Evolutionary conservation across 495 filamentous ascomycete species (phyloP).

Genomic region (Penicillium lagena): DNA sequence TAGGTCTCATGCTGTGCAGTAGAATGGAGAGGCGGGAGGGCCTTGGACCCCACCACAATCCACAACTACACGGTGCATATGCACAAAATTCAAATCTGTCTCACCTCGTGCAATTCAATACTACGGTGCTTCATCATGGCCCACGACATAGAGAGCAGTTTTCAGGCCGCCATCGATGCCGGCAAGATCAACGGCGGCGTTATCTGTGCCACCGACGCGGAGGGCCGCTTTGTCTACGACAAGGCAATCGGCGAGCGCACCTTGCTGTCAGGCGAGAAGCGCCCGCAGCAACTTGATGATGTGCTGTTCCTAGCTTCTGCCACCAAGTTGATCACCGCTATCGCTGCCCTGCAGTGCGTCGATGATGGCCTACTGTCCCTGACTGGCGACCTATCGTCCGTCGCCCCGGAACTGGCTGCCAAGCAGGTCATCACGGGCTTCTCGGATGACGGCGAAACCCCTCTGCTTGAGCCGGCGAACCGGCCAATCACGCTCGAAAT

Average conservation of each 20-base stretch:
- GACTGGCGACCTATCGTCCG: conserved; percentile 26
- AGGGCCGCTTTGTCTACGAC: conserved; percentile 21
- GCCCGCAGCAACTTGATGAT: conserved; percentile 24
- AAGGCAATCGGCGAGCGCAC: conserved; percentile 23
- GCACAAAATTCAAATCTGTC: too few relatives aligned
- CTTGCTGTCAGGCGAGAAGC: conserved; percentile 30
- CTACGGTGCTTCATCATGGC: background rate
- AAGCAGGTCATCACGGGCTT: conserved; percentile 35
- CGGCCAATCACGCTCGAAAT: conserved; percentile 34
- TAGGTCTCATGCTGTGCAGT: too few relatives aligned
- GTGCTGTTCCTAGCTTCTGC: conserved; percentile 24
- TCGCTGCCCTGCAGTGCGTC: conserved; percentile 40
- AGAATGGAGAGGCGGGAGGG: too few relatives aligned
- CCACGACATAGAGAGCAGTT: conserved; percentile 15
- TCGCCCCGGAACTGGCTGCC: conserved; percentile 33
- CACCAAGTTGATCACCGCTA: conserved; percentile 18
- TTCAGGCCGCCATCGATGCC: conserved; percentile 20
- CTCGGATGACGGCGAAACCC: conserved; percentile 17
- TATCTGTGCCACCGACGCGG: conserved; percentile 14
- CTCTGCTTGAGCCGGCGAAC: conserved; percentile 14
- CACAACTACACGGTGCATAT: too few relatives aligned
- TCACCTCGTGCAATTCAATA: too few relatives aligned
- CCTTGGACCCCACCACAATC: too few relatives aligned
- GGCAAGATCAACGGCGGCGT: conserved; percentile 21
- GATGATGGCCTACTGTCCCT: conserved; percentile 38